These are phyloP conservation scores for Nicotiana benthamiana DNA, from an alignment of 257 asterid species.

Conservation along the genomic window DNA sequence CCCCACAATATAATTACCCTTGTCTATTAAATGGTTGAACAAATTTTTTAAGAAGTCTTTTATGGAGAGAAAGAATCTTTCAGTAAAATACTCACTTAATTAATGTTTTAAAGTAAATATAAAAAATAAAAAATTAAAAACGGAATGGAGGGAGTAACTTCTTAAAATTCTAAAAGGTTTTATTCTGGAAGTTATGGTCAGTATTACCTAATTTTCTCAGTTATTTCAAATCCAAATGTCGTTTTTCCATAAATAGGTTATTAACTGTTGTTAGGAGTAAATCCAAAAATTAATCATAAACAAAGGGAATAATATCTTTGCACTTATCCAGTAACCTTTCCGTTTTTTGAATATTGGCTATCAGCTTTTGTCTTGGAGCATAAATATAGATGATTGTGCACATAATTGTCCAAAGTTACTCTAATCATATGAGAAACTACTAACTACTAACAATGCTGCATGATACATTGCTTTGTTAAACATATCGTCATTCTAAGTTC, in stretches of 20 bases:
- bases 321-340: not conserved
- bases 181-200: not conserved
- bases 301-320: not conserved
- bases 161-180: no score
- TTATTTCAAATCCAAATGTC: not conserved
- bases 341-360: not conserved
- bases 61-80: no score
- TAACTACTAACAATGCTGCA: not conserved
- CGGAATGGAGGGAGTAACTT: no score
- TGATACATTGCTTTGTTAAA: constrained; percentile 9
- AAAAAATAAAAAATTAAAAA: no score
- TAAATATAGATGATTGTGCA: not conserved
- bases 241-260: no score
- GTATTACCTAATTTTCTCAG: not conserved
- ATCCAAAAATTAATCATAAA: not conserved
- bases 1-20: no score
- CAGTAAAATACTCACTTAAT: no score
- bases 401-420: not conserved
- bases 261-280: no score
- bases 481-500: constrained; percentile 1
- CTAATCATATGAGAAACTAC: not conserved
- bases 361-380: not conserved
- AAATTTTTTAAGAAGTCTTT: no score
- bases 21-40: no score
- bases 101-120: no score